phyloP scores from a whole-genome alignment of 1,284 basidiomycete genomes.

The Boletus sp. region DNA sequence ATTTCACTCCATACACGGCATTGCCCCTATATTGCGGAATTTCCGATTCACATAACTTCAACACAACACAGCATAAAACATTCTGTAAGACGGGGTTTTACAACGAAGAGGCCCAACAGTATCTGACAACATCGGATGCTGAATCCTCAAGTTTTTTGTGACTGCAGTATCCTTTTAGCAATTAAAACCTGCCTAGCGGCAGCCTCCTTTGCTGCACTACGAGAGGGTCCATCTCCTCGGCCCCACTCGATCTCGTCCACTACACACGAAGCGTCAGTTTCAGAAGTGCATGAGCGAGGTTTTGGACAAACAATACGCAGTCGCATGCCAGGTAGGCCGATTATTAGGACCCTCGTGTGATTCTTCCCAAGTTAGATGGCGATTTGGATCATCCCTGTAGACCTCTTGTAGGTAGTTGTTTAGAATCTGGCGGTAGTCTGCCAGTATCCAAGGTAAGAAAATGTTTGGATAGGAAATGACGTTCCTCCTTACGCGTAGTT shows the following conservation, averaged over 20 bases:
- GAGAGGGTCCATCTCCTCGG: conserved; percentile 26
- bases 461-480: not conserved
- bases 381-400: conserved; percentile 21
- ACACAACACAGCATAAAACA: not conserved
- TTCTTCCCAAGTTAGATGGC: conserved; percentile 29
- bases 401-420: conserved; percentile 31
- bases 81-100: not conserved
- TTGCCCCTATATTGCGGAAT: conserved; percentile 21
- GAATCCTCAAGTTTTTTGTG: conserved; percentile 3
- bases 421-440: conserved; percentile 30
- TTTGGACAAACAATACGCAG: conserved; percentile 30
- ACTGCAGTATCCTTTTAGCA: conserved; percentile 11
- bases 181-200: conserved; percentile 29
- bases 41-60: not conserved
- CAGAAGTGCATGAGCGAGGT: not conserved
- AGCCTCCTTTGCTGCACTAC: conserved; percentile 30
- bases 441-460: conserved; percentile 10
- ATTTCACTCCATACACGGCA: conserved; percentile 17
- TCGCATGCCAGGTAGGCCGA: conserved; percentile 32
- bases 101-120: not conserved
- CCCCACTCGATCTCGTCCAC: conserved; percentile 37
- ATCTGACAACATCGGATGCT: not conserved
- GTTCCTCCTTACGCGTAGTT: conserved; percentile 20
- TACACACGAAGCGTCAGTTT: conserved; percentile 13
- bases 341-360: conserved; percentile 27